Evolutionary conservation across 345 rosid genomes (phyloP).

Genomic region (Garcia nutans): DNA sequence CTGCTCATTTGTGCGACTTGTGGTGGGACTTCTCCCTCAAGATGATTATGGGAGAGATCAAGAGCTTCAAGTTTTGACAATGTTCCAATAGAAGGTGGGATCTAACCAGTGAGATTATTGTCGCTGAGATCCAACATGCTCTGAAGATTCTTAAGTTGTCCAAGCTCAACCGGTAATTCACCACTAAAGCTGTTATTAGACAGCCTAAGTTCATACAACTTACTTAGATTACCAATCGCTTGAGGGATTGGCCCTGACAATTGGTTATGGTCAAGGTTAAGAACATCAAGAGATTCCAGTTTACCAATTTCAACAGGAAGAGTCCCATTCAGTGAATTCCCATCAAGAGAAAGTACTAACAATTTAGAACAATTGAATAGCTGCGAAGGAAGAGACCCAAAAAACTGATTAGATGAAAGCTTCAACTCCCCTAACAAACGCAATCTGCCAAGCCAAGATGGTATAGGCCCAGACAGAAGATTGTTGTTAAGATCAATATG

Average conservation of each 20-base stretch:
- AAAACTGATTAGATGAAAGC: slow-evolving; percentile 69
- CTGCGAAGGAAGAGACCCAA: slow-evolving; percentile 60
- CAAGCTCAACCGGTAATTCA: slow-evolving; percentile 68
- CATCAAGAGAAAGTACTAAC: slow-evolving; percentile 66
- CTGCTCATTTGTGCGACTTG: slow-evolving; percentile 67
- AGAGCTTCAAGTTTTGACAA: slow-evolving; percentile 75
- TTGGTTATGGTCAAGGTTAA: slow-evolving; percentile 55
- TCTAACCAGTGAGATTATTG: slow-evolving; percentile 64
- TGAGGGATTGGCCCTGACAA: slow-evolving; percentile 70
- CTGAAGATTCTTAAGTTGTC: slow-evolving; percentile 74
- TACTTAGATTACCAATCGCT: slow-evolving; percentile 63
- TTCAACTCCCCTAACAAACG: slow-evolving; percentile 69
- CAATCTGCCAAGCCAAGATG: slow-evolving; percentile 75
- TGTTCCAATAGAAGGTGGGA: slow-evolving; percentile 66
- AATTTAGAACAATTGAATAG: slow-evolving; percentile 69
- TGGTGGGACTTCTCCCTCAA: slow-evolving; percentile 67
- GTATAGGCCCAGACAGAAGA: slow-evolving; percentile 63
- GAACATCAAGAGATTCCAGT: slow-evolving; percentile 60
- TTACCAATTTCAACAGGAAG: slow-evolving; percentile 60
- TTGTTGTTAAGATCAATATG: slow-evolving; percentile 83
- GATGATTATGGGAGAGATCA: slow-evolving; percentile 75
- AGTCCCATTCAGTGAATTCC: slow-evolving; percentile 59
- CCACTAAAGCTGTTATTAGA: slow-evolving; percentile 70
- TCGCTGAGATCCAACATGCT: slow-evolving; percentile 70
- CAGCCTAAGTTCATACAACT: slow-evolving; percentile 65